Evolutionary conservation across 2,329 filamentous ascomycete genomes (phyloP).

Genomic region (Acephala macrosclerotiorum): DNA sequence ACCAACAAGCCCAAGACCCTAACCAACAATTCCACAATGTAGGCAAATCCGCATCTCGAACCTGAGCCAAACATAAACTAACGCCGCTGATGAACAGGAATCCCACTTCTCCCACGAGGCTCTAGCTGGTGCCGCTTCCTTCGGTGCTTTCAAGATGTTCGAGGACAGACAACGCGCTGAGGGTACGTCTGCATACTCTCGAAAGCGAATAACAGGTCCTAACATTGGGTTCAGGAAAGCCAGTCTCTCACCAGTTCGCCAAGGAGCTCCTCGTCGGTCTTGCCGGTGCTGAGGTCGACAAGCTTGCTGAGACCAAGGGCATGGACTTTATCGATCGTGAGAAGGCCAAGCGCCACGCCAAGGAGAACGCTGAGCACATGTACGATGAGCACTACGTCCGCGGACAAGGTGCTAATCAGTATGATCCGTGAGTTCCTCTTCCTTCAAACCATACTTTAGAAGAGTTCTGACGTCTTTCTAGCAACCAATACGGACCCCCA

Average conservation of each 20-base stretch:
- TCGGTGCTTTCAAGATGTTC: slow-evolving; percentile 81
- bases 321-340: slow-evolving; percentile 64
- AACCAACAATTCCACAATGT: slow-evolving; percentile 60
- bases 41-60: slow-evolving; percentile 54
- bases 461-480: slow-evolving; percentile 8
- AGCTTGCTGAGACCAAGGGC: slow-evolving; percentile 76
- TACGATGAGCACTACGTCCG: slow-evolving; percentile 69
- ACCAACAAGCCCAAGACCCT: slow-evolving; percentile 51
- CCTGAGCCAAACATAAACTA: too few species aligned
- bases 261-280: slow-evolving; percentile 79
- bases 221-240: slow-evolving; percentile 60
- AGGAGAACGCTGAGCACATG: slow-evolving; percentile 63
- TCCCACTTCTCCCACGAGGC: slow-evolving; percentile 68
- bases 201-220: background rate
- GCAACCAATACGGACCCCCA: slow-evolving; percentile 44
- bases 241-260: slow-evolving; percentile 75
- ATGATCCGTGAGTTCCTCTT: slow-evolving; percentile 59
- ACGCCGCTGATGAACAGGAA: too few species aligned
- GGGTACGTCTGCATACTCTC: slow-evolving; percentile 53
- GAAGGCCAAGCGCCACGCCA: slow-evolving; percentile 64
- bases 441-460: background rate
- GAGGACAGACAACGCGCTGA: slow-evolving; percentile 77
- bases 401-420: slow-evolving; percentile 56
- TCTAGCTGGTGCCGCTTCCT: slow-evolving; percentile 77
- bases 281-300: slow-evolving; percentile 78